phyloP scores from a whole-genome alignment of 2,329 filamentous ascomycete genomes.

The Fusarium solani-melongenae region DNA sequence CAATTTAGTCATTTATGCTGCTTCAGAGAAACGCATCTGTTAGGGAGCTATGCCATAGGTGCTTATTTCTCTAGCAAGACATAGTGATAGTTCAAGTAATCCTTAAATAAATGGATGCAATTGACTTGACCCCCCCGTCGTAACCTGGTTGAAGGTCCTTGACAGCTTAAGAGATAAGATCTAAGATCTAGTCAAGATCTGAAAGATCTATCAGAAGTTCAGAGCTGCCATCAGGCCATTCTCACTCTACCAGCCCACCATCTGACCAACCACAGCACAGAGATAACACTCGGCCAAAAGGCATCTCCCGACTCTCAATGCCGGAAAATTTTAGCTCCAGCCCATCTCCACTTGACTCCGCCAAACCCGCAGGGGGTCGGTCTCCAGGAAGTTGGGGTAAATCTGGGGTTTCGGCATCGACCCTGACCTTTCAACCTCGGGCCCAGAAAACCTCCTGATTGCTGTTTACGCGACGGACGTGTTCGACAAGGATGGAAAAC shows the following conservation, averaged over 20 bases:
- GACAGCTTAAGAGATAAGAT: neutral
- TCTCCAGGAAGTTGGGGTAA: neutral
- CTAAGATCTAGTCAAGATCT: neutral
- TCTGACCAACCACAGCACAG: neutral
- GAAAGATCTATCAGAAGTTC: neutral
- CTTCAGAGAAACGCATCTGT: too few relatives aligned
- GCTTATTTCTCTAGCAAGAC: too few relatives aligned
- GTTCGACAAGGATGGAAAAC: constrained; percentile 24
- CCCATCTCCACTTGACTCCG: neutral
- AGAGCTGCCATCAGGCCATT: neutral
- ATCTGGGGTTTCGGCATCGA: neutral
- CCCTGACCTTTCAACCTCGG: neutral
- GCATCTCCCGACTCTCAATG: neutral
- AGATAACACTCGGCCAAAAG: neutral
- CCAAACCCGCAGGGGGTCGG: neutral
- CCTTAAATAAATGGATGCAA: too few relatives aligned
- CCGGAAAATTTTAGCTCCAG: neutral
- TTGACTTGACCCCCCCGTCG: too few relatives aligned
- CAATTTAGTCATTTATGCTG: too few relatives aligned
- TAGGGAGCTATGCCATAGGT: too few relatives aligned
- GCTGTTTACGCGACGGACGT: neutral
- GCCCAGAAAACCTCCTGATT: neutral
- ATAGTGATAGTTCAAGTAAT: too few relatives aligned
- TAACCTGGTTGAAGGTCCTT: too few relatives aligned
- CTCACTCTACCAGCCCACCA: neutral